Percentiles rank a stretch among this genome's conserved stretches.
Evolutionary conservation across 352 stramenopile genomes (phyloP).

Genomic region (Globisporangium yorkense): DNA sequence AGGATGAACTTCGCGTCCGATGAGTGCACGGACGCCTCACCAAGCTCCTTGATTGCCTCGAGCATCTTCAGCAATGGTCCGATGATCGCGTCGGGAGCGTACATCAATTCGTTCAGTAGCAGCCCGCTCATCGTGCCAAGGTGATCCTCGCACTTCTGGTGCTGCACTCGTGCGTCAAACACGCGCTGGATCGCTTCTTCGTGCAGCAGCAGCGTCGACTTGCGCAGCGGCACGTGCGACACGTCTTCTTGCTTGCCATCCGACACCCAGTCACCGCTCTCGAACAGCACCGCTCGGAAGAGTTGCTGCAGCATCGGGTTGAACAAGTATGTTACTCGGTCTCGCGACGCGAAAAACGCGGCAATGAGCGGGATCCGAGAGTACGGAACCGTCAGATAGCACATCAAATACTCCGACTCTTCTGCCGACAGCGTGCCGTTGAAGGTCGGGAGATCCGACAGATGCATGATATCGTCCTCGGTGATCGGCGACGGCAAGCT

Average conservation of each 20-base stretch:
- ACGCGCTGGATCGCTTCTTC: slow-evolving; percentile 75
- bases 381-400: slow-evolving; percentile 99
- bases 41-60: slow-evolving; percentile 72
- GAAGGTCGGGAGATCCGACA: slow-evolving; percentile 95
- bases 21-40: slow-evolving; percentile 76
- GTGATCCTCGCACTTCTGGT: slow-evolving; percentile 82
- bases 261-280: slow-evolving; percentile 82
- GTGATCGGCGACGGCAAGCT: slow-evolving; percentile 59
- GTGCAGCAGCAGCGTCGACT: slow-evolving; percentile 74
- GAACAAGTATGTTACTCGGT: slow-evolving; percentile 88
- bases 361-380: slow-evolving; percentile 96
- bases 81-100: slow-evolving; percentile 89
- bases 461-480: slow-evolving; percentile 98
- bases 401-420: slow-evolving; percentile 97
- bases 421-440: slow-evolving; percentile 93
- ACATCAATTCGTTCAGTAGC: slow-evolving; percentile 97
- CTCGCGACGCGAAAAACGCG: slow-evolving; percentile 94
- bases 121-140: slow-evolving; percentile 95
- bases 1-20: slow-evolving; percentile 81
- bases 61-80: slow-evolving; percentile 77
- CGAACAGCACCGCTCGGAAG: slow-evolving; percentile 86
- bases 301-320: slow-evolving; percentile 78
- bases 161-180: slow-evolving; percentile 63
- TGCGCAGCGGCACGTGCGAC: slow-evolving; percentile 69
- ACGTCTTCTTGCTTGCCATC: slow-evolving; percentile 59